Conservation (phyloP, 202 grass and related monocot species). For the Eragrostis tef region DNA sequence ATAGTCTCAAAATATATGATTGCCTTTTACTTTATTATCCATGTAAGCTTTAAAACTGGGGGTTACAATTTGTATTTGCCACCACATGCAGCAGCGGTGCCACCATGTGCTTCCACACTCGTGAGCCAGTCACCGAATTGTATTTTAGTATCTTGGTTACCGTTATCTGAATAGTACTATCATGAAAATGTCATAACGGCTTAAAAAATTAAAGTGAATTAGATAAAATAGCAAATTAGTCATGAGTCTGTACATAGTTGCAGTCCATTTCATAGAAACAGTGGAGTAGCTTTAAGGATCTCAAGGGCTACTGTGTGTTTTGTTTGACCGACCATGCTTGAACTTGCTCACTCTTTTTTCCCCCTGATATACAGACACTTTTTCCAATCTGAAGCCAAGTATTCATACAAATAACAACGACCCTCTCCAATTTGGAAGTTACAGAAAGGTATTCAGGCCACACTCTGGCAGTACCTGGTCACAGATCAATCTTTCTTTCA, state of each 20-base stretch:
- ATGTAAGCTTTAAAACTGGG: neutral
- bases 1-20: constrained; percentile 1
- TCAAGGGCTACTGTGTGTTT: constrained; percentile 8
- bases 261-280: constrained; percentile 10
- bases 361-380: constrained; percentile 51
- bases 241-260: neutral
- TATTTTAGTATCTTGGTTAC: too few relatives aligned
- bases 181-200: too few relatives aligned
- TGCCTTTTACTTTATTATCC: neutral
- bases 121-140: too few relatives aligned
- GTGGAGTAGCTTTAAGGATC: neutral
- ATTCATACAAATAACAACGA: constrained; percentile 48
- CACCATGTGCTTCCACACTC: too few relatives aligned
- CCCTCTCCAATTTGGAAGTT: constrained; percentile 65
- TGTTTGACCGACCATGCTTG: neutral
- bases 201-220: too few relatives aligned
- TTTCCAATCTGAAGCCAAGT: constrained; percentile 68
- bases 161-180: too few relatives aligned
- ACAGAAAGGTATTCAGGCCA: constrained; percentile 58
- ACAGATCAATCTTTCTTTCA: constrained; percentile 4
- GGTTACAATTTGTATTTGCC: too few relatives aligned
- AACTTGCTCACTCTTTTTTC: constrained; percentile 22
- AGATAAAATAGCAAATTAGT: too few relatives aligned
- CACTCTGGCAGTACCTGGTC: neutral
- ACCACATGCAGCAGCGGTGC: too few relatives aligned